phyloP scores from a whole-genome alignment of 2,329 filamentous ascomycete genomes.

The Ceratocystis colombiana region DNA sequence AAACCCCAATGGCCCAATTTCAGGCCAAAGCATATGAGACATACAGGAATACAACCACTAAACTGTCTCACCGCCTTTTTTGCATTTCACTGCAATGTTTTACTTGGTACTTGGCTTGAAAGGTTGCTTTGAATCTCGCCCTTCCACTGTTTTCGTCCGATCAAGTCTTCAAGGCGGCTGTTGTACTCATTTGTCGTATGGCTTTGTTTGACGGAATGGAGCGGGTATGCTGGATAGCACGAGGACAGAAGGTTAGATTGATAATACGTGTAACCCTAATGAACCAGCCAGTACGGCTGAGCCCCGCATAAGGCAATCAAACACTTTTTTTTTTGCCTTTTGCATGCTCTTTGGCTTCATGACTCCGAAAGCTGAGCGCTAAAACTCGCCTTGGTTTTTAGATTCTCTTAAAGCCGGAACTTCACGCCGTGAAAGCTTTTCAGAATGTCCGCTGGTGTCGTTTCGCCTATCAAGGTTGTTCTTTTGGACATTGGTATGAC shows the following conservation, averaged over 20 bases:
- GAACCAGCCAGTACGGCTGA: background rate
- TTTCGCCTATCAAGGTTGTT: constrained; percentile 36
- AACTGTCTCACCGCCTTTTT: constrained; percentile 15
- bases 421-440: background rate
- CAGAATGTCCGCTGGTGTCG: background rate
- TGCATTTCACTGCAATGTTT: background rate
- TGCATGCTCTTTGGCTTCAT: background rate
- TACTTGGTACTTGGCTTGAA: background rate
- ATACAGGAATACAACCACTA: background rate
- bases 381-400: too few species aligned
- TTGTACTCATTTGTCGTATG: background rate
- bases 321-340: background rate
- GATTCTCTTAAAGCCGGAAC: background rate
- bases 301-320: background rate
- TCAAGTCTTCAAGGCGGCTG: background rate
- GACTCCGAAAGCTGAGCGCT: background rate
- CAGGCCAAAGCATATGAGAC: constrained; percentile 12
- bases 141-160: background rate
- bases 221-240: background rate
- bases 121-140: too few species aligned
- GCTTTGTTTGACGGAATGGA: background rate
- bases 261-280: background rate
- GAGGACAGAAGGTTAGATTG: background rate
- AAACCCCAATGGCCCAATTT: background rate
- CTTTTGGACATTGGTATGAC: constrained; percentile 51